These are phyloP conservation scores for Zygosaccharomyces rouxii DNA, from an alignment of 805 yeast species.

Conservation along the genomic window DNA sequence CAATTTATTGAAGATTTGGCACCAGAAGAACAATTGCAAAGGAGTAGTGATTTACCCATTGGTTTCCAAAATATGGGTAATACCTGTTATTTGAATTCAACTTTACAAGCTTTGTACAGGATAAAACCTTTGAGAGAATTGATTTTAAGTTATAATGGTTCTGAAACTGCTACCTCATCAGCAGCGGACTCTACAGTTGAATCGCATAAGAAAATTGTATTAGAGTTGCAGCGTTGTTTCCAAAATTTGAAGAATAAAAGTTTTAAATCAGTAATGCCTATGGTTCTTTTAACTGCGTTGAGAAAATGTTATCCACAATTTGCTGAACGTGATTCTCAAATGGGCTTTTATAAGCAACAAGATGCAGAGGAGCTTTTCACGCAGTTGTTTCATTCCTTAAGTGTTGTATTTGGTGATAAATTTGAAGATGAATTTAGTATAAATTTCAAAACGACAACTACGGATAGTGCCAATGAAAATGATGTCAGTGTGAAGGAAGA, in stretches of 20 bases:
- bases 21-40: conserved; percentile 33
- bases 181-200: conserved; percentile 27
- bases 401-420: conserved; percentile 42
- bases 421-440: conserved; percentile 59
- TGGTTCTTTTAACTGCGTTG: conserved; percentile 57
- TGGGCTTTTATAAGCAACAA: conserved; percentile 84
- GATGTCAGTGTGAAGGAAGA: conserved; percentile 48
- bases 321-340: conserved; percentile 62
- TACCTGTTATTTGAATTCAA: conserved; percentile 89
- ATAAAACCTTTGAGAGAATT: conserved; percentile 66
- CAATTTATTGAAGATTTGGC: conserved; percentile 69
- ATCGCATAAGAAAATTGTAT: conserved; percentile 38
- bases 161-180: conserved; percentile 47
- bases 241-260: conserved; percentile 39
- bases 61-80: conserved; percentile 94
- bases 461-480: conserved; percentile 52
- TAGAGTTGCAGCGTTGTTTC: conserved; percentile 47
- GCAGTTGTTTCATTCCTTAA: conserved; percentile 57
- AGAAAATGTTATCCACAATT: conserved; percentile 82
- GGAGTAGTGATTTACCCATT: conserved; percentile 59
- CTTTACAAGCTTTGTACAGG: conserved; percentile 81
- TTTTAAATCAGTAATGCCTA: conserved; percentile 57
- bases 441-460: conserved; percentile 56
- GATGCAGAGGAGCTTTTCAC: conserved; percentile 97
- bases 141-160: conserved; percentile 49